Conservation (phyloP, 1,139 yeast genomes). For the Yamadazyma conglobata region DNA sequence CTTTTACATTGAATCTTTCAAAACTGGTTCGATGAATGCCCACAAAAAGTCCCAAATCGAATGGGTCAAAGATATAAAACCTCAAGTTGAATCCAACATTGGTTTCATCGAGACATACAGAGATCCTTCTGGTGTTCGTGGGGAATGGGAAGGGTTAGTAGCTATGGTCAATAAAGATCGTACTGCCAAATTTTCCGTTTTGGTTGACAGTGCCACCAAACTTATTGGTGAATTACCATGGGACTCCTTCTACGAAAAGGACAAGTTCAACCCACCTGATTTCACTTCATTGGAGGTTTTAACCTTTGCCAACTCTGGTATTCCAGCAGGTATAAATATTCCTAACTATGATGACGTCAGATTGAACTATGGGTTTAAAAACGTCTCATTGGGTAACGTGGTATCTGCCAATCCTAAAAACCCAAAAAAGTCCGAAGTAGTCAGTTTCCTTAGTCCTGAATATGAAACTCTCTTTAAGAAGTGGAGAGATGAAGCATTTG, state of each 20-base stretch:
- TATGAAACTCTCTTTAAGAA: conserved; percentile 59
- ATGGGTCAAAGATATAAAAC: conserved; percentile 87
- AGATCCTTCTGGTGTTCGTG: conserved; percentile 88
- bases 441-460: conserved; percentile 57
- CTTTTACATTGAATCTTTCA: conserved; percentile 65
- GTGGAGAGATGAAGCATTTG: conserved; percentile 80
- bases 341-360: conserved; percentile 91
- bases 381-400: conserved; percentile 84
- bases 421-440: conserved; percentile 62
- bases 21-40: conserved; percentile 79
- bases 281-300: conserved; percentile 86
- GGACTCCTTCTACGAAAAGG: conserved; percentile 73
- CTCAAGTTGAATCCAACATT: conserved; percentile 78
- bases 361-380: conserved; percentile 78
- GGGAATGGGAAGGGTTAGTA: conserved; percentile 91
- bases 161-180: conserved; percentile 91
- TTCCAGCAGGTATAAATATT: conserved; percentile 90
- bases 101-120: conserved; percentile 92
- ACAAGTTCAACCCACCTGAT: conserved; percentile 85
- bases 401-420: conserved; percentile 63
- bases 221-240: conserved; percentile 74
- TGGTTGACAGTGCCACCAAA: conserved; percentile 63
- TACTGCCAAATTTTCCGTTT: conserved; percentile 69
- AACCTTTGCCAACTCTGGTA: conserved; percentile 85
- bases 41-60: conserved; percentile 80